Evolutionary conservation across 2,329 filamentous ascomycete species (phyloP), one percentile per base, ranked within the genome.

Genomic region (Malbranchea cinnamomea): DNA sequence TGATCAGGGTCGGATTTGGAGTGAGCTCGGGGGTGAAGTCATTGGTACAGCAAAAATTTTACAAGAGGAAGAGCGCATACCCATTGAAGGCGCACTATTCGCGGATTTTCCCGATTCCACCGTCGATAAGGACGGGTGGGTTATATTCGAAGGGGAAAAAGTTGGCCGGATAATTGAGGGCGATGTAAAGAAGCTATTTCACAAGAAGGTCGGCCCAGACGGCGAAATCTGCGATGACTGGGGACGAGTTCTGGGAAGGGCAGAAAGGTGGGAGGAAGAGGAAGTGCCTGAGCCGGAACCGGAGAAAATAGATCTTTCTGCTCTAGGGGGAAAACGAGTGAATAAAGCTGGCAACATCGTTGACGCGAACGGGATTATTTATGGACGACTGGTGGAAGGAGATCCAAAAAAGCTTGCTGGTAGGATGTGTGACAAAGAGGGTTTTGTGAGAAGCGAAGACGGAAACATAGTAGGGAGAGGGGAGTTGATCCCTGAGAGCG

Each of bases 141-240:
- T 67, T 16, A 59, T 57, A 25, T 62, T 67, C 30, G 56, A 60
- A 34, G 57, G 54, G 26, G 62, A 56, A 29, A 46, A 49, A 2
- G 54, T 62, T 10, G 69, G 69, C 28, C 49, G 59, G 30, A 58
- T 74, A 23, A 55, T 66, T 11, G 66, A 74, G 41, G 69, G 69
- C 26, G 68, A 74, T 36, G 47, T 65, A 8, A 71, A 71, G 57
- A 67, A 68, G 35, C 60, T 74, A 16, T 50, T 71, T 30, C 69
- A 70, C 27, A 59, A 68, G 33, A 56, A 62, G 26, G 69, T 74
- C 24, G 70, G 74, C 38, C 68, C 73, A 39, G 70, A 74, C 43
- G 70, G 70, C 34, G 70, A 74, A 40, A 64, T 74, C 30, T 57
- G 71, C 33, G 70, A 74, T 49, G 68, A 69, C 41, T 65, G 64